Base-by-base conservation (phyloP, 352 stramenopile species). In the Hyaloperonospora arabidopsidis region DNA sequence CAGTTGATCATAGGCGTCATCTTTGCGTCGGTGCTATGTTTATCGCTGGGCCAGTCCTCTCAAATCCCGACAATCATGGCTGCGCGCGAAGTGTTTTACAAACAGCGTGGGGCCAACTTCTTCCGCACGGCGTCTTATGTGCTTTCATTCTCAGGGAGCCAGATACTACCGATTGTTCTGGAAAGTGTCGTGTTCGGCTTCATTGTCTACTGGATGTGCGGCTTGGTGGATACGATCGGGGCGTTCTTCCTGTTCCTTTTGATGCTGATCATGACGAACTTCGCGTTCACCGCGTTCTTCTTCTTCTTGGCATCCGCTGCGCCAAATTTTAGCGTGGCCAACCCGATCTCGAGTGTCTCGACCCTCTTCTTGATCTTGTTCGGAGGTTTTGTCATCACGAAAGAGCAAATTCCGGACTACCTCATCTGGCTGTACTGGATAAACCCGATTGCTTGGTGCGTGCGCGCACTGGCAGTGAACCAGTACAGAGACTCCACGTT, bases 401-500 rank as follows among this genome's bases (percentile, higher is more conserved):
- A 57, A 57, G 46, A 45, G 28, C 59, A 66, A 13, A 66, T 66
- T 19, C 59, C 59, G 17, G 35, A 51, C 44, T 61, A 62, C 35
- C 28, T 66, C 19, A 36, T 62, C 5, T 66, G 53, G 53, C 0
- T 66, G 10, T 62, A 66, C 25, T 66, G 52, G 59, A 28, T 61
- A 2, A 66, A 62, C 13, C 59, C 59, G 11, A 17, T 66, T 1
- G 28, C 34, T 1, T 66, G 59, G 59, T 35, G 59, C 11, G 34
- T 66, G n/a, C 52, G 52, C n/a, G 52, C 52, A 0, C 36, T 66
- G 1, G 52, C 59, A 8, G 47, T 66, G 1, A 66, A 58, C 29
- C 57, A 77, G 36, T 77, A 68, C 50, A 58, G 38, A 0, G 45
- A 64, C 13, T 21, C 36, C 0, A 43, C 39, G 5, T 68, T 76